Conservation (phyloP, 208 protist genomes). For the Wallacemonas sp. region DNA sequence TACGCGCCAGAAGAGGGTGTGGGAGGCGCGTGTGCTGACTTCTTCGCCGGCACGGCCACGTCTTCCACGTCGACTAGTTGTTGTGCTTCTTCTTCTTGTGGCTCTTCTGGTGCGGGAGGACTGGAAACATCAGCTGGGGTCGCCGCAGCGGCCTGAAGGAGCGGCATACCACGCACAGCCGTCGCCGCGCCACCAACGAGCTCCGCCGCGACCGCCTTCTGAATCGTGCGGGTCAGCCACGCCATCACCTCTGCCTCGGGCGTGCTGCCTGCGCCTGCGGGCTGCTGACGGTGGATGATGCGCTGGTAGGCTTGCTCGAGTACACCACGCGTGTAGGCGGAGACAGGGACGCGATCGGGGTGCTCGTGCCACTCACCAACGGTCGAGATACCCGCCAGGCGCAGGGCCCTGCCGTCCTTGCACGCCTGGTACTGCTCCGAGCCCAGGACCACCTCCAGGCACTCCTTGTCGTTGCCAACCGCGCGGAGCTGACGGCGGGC, state of each 20-base stretch:
- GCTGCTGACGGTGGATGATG: conserved; percentile 22
- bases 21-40: background rate
- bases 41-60: background rate
- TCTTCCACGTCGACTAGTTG: background rate
- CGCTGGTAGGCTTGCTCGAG: conserved; percentile 57
- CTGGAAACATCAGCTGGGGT: background rate
- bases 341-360: conserved; percentile 63
- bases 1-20: too few relatives aligned
- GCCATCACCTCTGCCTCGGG: conserved; percentile 52
- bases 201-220: conserved; percentile 77
- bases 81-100: background rate
- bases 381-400: conserved; percentile 60
- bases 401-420: conserved; percentile 66
- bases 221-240: conserved; percentile 82
- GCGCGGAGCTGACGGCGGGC: conserved; percentile 60
- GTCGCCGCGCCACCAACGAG: conserved; percentile 33
- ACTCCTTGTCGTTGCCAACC: conserved; percentile 46
- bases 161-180: conserved; percentile 5
- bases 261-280: conserved; percentile 10
- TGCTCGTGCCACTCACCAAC: conserved; percentile 77
- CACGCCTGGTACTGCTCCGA: conserved; percentile 67
- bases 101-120: background rate
- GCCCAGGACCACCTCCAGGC: conserved; percentile 50
- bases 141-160: background rate
- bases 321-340: conserved; percentile 62